These are phyloP conservation scores for Tylopilus orsonianus DNA, from an alignment of 1,284 basidiomycete species.

Conservation along the genomic window DNA sequence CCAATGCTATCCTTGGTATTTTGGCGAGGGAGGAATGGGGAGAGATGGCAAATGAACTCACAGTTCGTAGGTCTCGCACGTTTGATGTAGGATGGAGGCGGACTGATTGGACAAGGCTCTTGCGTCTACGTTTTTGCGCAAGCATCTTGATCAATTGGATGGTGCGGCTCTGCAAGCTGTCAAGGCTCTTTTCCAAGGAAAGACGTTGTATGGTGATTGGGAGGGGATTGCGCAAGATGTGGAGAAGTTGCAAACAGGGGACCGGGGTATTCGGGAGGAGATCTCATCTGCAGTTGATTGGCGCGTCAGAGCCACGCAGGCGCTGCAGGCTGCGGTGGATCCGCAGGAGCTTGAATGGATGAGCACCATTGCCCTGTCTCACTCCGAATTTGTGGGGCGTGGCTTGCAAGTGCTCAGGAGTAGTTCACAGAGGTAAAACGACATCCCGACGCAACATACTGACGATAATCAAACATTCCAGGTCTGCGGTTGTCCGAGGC, in stretches of 20 bases:
- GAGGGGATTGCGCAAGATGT: slow-evolving; percentile 14
- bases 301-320: slow-evolving; percentile 23
- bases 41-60: slow-evolving; percentile 31
- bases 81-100: slow-evolving; percentile 1
- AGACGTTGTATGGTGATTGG: slow-evolving; percentile 16
- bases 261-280: background rate
- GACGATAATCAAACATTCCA: slow-evolving; percentile 13
- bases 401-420: slow-evolving; percentile 40
- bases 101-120: slow-evolving; percentile 23
- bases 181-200: slow-evolving; percentile 19
- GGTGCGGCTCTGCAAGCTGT: slow-evolving; percentile 10
- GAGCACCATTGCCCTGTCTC: slow-evolving; percentile 39
- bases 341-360: slow-evolving; percentile 48
- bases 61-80: slow-evolving; percentile 27
- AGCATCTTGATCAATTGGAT: slow-evolving; percentile 25
- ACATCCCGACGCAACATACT: background rate
- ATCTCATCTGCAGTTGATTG: slow-evolving; percentile 11
- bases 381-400: slow-evolving; percentile 36
- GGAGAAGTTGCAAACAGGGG: slow-evolving; percentile 5
- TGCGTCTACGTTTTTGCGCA: slow-evolving; percentile 23
- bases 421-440: slow-evolving; percentile 43
- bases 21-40: slow-evolving; percentile 39
- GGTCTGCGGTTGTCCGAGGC: slow-evolving; percentile 19
- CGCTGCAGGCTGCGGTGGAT: slow-evolving; percentile 40
- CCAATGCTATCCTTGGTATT: slow-evolving; percentile 33